Base-by-base conservation (phyloP, 1,284 basidiomycete genomes). In the Heterobasidion parviporum region DNA sequence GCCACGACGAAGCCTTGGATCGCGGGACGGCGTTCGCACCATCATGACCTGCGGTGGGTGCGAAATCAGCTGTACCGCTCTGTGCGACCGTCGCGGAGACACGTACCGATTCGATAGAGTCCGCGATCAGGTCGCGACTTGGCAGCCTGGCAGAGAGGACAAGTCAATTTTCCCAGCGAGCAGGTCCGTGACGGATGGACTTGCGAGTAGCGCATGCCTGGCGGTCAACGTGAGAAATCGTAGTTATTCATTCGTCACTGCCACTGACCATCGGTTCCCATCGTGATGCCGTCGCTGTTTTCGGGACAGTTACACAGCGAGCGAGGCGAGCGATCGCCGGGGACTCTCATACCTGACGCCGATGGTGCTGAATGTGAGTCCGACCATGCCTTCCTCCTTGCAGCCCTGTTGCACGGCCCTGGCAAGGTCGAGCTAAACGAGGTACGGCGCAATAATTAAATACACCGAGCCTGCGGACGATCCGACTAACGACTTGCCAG, bases 121-220 rank as follows among this genome's bases (percentile, higher is more conserved):
- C 93, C 18, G 92, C 93, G 62, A 96, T 96, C 54, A 96, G 69
- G 67, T 96, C 93, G 56, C 94, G 84, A 71, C 83, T 90, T 18
- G 93, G 93, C 32, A 96, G 76, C 50, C 90, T 93, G 67, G 60
- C 64, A 50, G 4, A 26, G 32, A 50, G 38, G 20, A 32, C 18
- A 26, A 5, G 26, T 33, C 16, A 32, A 12, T 46, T 41, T 18
- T 32, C 6, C 50, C 10, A 15, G 20, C 38, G 4, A 16, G 5
- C 32, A 44, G 6, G 60, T 62, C 5, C 49, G 51, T 52, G 26
- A 35, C 18, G 34, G 47, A 48, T 53, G 35, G 70, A 26, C 84
- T 63, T 64, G 87, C 85, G 87, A 89, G 63, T 89, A 90, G 63
- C 85, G 77, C 87, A 89, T 90, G 59, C 87, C 87, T 90, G 53